Conservation (phyloP, 2,329 filamentous ascomycete species). For the Claviceps capensis region DNA sequence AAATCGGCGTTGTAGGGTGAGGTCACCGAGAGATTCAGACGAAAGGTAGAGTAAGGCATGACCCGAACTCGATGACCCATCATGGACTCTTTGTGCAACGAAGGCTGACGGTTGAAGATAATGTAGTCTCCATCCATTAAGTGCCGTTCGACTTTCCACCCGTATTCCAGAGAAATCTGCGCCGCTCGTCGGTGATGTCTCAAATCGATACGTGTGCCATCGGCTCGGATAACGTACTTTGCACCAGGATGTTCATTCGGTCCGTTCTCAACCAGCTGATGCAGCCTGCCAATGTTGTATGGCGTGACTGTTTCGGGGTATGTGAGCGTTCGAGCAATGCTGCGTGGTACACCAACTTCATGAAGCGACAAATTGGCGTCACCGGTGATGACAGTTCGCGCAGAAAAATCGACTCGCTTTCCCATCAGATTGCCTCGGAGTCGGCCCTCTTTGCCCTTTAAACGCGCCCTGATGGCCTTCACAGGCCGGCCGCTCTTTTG, state of each 20-base stretch:
- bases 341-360: constrained; percentile 91
- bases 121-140: constrained; percentile 94
- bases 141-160: constrained; percentile 97
- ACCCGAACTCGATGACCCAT: constrained; percentile 97
- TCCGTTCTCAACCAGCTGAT: constrained; percentile 79
- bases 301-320: constrained; percentile 96
- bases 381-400: constrained; percentile 98
- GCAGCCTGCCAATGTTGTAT: constrained; percentile 91
- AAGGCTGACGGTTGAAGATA: constrained; percentile 99
- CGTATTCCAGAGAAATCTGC: constrained; percentile 79
- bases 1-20: constrained; percentile 99
- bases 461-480: constrained; percentile 88
- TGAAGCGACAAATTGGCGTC: constrained; percentile 94
- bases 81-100: constrained; percentile 99
- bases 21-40: constrained; percentile 92
- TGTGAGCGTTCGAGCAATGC: constrained; percentile 82
- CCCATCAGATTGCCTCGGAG: constrained; percentile 98
- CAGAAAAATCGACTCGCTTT: constrained; percentile 98
- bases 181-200: constrained; percentile 82
- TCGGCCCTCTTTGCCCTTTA: constrained; percentile 98
- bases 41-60: constrained; percentile 98
- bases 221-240: constrained; percentile 88
- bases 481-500: constrained; percentile 95
- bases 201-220: constrained; percentile 87
- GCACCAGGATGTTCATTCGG: constrained; percentile 92